Percentiles rank a stretch among this genome's conserved stretches.
Conservation (phyloP, 1,284 basidiomycete genomes). For the Peniophora sp. region DNA sequence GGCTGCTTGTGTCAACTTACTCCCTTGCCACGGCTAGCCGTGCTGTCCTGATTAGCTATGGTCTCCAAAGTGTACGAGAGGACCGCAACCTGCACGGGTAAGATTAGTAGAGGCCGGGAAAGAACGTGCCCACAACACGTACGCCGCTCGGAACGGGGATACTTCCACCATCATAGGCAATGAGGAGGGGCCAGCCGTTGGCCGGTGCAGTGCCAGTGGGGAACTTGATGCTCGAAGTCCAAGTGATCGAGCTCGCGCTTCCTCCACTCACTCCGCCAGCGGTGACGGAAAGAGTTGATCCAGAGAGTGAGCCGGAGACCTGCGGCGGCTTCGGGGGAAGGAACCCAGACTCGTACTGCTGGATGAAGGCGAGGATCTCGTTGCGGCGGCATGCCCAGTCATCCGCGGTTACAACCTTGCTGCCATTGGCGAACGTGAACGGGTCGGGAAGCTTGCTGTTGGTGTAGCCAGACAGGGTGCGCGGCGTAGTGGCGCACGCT, state of each 20-base stretch:
- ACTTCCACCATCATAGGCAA: conserved; percentile 40
- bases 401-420: conserved; percentile 27
- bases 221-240: conserved; percentile 32
- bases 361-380: conserved; percentile 38
- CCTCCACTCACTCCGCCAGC: conserved; percentile 21
- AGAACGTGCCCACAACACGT: neutral
- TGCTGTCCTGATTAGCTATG: conserved; percentile 37
- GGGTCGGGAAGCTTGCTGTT: conserved; percentile 38
- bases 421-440: conserved; percentile 37
- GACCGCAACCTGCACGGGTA: conserved; percentile 26
- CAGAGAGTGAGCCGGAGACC: conserved; percentile 33
- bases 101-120: conserved; percentile 2
- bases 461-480: conserved; percentile 18
- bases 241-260: conserved; percentile 34
- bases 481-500: conserved; percentile 2
- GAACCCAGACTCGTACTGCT: conserved; percentile 40
- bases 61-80: conserved; percentile 43
- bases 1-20: too few relatives aligned
- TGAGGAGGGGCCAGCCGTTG: conserved; percentile 37
- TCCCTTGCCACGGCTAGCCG: conserved; percentile 38
- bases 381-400: conserved; percentile 43
- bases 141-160: conserved; percentile 39
- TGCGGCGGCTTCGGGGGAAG: conserved; percentile 33
- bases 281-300: conserved; percentile 33
- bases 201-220: conserved; percentile 34